phyloP scores from a whole-genome alignment of 768 basidiomycete species.

The Mycena haematopus region DNA sequence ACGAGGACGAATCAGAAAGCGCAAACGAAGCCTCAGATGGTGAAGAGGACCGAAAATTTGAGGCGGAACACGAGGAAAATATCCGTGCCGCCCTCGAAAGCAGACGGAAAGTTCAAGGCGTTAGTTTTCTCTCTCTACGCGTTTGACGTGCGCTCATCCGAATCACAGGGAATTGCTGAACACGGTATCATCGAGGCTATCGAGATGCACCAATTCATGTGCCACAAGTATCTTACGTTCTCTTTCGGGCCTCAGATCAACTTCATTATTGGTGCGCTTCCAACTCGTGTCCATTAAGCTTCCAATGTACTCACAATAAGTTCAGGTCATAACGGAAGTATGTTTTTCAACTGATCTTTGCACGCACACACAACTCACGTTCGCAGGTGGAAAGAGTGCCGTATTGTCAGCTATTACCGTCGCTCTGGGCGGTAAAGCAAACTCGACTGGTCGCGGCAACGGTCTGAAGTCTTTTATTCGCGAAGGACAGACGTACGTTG shows the following conservation, averaged over 20 bases:
- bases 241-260: conserved; percentile 94
- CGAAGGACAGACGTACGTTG: conserved; percentile 78
- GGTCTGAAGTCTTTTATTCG: conserved; percentile 87
- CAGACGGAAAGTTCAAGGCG: conserved; percentile 53
- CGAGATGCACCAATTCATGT: conserved; percentile 95
- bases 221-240: conserved; percentile 85
- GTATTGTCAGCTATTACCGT: conserved; percentile 92
- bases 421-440: conserved; percentile 92
- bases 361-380: background rate
- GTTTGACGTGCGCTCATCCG: background rate
- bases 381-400: conserved; percentile 90
- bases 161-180: conserved; percentile 75
- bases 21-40: conserved; percentile 45
- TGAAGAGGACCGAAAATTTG: conserved; percentile 68
- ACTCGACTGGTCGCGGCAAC: conserved; percentile 86
- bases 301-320: conserved; percentile 10
- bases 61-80: conserved; percentile 62
- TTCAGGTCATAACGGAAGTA: conserved; percentile 33
- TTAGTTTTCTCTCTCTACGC: conserved; percentile 36
- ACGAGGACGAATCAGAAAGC: conserved; percentile 37
- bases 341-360: background rate
- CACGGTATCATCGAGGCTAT: conserved; percentile 88
- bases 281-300: background rate
- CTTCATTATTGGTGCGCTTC: conserved; percentile 84
- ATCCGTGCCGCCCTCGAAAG: conserved; percentile 62